Evolutionary conservation across 805 yeast species (phyloP).

Genomic region (Zygosaccharomyces siamensis): DNA sequence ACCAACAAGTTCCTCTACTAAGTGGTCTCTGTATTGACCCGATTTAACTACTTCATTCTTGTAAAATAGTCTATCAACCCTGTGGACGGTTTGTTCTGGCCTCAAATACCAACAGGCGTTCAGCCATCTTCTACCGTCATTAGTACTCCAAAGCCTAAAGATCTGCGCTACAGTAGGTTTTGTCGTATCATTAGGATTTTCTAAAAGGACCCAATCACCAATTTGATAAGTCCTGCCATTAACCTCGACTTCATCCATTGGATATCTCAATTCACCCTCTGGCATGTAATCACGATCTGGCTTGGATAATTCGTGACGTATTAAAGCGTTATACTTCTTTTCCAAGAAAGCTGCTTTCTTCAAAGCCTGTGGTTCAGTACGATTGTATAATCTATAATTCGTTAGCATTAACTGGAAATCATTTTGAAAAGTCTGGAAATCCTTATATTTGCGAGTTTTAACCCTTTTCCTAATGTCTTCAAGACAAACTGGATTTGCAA

Average conservation of each 20-base stretch:
- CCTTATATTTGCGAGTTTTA: constrained; percentile 74
- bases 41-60: constrained; percentile 95
- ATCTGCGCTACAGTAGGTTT: constrained; percentile 93
- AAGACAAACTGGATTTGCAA: constrained; percentile 59
- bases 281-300: constrained; percentile 75
- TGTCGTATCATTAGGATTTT: constrained; percentile 80
- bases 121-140: constrained; percentile 78
- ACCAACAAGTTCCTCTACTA: constrained; percentile 81
- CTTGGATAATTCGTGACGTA: constrained; percentile 66
- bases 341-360: constrained; percentile 64
- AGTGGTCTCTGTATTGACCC: constrained; percentile 93
- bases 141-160: constrained; percentile 82
- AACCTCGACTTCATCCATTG: constrained; percentile 71
- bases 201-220: constrained; percentile 92
- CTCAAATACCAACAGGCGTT: constrained; percentile 97
- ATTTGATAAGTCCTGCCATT: constrained; percentile 71
- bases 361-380: constrained; percentile 52
- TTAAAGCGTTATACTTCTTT: constrained; percentile 49
- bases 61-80: constrained; percentile 82
- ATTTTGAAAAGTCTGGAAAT: constrained; percentile 67
- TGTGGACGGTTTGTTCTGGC: constrained; percentile 96
- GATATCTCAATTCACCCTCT: constrained; percentile 60
- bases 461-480: constrained; percentile 76
- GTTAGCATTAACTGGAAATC: constrained; percentile 73
- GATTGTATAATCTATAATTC: constrained; percentile 65